Evolutionary conservation across 768 basidiomycete species (phyloP).

Genomic region (Termitomyces sp.): DNA sequence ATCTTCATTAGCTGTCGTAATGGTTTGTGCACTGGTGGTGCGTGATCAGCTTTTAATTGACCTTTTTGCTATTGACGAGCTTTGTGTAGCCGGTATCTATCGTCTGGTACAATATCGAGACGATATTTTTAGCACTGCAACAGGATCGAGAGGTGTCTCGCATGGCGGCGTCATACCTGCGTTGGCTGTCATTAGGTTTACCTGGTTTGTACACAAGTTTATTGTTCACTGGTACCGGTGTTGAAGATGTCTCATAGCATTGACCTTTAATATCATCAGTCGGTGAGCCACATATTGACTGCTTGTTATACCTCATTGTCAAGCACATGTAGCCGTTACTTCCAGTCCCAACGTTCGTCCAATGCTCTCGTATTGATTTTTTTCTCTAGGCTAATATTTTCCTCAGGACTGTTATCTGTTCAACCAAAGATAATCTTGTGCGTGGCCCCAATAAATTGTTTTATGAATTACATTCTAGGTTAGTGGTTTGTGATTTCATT

Average conservation of each 20-base stretch:
- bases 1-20: not conserved
- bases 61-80: not conserved
- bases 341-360: not conserved
- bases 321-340: not conserved
- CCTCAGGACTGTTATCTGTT: not conserved
- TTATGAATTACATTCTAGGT: conserved; percentile 78
- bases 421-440: not conserved
- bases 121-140: not conserved
- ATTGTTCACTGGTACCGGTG: not conserved
- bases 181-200: not conserved
- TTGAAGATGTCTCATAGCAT: not conserved
- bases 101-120: not conserved
- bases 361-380: not conserved
- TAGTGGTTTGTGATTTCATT: not conserved
- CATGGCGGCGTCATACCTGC: conserved; percentile 1
- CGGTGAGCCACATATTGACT: not conserved
- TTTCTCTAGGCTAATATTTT: not conserved
- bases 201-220: not conserved
- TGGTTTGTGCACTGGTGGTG: conserved; percentile 6
- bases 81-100: not conserved
- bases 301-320: not conserved
- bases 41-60: not conserved
- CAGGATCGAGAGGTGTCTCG: conserved; percentile 8
- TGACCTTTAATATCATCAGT: not conserved
- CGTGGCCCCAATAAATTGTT: conserved; percentile 1